Base-by-base conservation (phyloP, 371 early-diverging fungal genomes). In the Choanephora cucurbitarum region DNA sequence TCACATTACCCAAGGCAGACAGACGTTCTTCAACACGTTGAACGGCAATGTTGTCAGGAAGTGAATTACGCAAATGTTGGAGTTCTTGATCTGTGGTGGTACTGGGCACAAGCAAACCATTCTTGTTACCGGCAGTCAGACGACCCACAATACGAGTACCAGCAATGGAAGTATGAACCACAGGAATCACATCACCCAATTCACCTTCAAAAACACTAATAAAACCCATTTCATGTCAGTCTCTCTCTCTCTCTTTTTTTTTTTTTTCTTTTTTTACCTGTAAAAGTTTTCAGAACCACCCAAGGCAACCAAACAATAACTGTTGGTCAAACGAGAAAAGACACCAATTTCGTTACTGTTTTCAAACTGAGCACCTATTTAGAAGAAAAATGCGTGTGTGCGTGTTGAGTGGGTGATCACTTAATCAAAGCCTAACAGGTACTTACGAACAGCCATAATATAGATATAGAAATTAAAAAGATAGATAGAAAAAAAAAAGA, bases 71-170 rank as follows among this genome's bases (percentile, higher is more conserved):
- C 47, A 99, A 74, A 69, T 99, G 99, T 76, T 96, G 96, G 34
- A 99, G 88, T 79, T 99, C 99, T 68, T 99, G 99, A 81, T 99
- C 99, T 46, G 99, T 96, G 41, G 98, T 98, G 2, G 97, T 90
- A 72, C 87, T 88, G 49, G 99, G 99, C 23, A 99, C 95, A 44
- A 99, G 79, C 21, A 99, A 87, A 39, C 99, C 99, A 60, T 98
- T 88, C 64, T 92, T 88, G 83, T 99, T 99, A 46, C 90, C 99
- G 46, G 85, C 96, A 41, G 94, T 91, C 56, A 97, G 82, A 49
- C 97, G 88, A 47, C 99, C 99, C 44, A 99, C 87, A 66, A 98
- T 97, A 55, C 97, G 90, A 33, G 97, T 99, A 41, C 99, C 98
- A 56, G 93, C 98, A 69, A 99, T 99, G 19, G 98, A 95, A 31